These are phyloP conservation scores for Alternaria sp. DNA, from an alignment of 2,329 filamentous ascomycete species.

Conservation along the genomic window DNA sequence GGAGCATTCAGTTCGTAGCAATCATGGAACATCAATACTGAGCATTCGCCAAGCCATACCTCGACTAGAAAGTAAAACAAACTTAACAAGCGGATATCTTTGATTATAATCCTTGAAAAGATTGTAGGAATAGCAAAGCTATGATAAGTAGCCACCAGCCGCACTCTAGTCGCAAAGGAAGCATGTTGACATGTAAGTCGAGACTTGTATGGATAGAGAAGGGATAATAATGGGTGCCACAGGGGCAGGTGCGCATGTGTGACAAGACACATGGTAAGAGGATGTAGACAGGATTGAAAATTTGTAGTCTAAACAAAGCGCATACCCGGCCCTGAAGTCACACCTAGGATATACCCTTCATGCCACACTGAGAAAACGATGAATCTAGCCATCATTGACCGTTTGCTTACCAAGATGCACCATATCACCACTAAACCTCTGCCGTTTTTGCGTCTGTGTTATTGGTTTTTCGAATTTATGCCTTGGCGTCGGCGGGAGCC, in stretches of 20 bases:
- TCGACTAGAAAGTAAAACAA: too few species aligned
- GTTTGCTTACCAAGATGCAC: constrained; percentile 45
- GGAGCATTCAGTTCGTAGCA: neutral
- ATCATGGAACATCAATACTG: neutral
- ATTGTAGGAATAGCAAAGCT: constrained; percentile 1
- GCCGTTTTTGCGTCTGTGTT: constrained; percentile 45
- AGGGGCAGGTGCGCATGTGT: neutral
- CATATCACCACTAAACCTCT: constrained; percentile 35
- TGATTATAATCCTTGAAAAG: constrained; percentile 1
- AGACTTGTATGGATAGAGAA: neutral
- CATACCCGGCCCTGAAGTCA: constrained; percentile 39
- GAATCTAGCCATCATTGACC: constrained; percentile 40
- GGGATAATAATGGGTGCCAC: neutral
- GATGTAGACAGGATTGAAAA: constrained; percentile 47
- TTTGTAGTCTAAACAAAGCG: constrained; percentile 50
- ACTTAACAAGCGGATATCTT: neutral
- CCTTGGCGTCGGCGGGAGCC: constrained; percentile 70
- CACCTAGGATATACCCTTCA: constrained; percentile 41
- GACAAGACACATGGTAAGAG: constrained; percentile 13
- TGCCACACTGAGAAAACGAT: constrained; percentile 39
- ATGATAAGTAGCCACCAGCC: neutral
- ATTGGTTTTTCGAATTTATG: constrained; percentile 39
- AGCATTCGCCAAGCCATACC: neutral
- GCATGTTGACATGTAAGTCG: neutral
- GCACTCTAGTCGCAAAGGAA: neutral